Evolutionary conservation across 2,329 filamentous ascomycete genomes (phyloP).

Genomic region (Blastomyces silverae): DNA sequence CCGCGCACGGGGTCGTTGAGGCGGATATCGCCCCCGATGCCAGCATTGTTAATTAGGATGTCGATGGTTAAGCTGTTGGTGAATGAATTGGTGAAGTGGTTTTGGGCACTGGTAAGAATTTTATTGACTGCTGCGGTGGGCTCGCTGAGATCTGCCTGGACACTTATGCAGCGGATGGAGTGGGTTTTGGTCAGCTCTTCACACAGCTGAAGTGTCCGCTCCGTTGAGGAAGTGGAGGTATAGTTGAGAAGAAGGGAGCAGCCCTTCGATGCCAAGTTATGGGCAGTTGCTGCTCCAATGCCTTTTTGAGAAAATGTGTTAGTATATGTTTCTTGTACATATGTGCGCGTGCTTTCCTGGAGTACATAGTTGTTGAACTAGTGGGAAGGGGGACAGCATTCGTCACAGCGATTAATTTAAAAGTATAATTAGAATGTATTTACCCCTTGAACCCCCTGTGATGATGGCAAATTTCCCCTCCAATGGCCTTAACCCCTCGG

Average conservation of each 20-base stretch:
- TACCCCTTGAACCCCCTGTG: conserved; percentile 72
- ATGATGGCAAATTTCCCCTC: conserved; percentile 73
- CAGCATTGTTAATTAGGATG: conserved; percentile 84
- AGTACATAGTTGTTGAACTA: background rate
- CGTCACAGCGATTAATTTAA: background rate
- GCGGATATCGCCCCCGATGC: conserved; percentile 47
- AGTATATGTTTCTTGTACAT: conserved; percentile 15
- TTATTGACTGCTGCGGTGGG: conserved; percentile 51
- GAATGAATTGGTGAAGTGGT: conserved; percentile 46
- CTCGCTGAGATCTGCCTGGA: conserved; percentile 66
- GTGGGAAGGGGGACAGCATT: background rate
- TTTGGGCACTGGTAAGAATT: conserved; percentile 53
- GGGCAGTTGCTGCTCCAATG: conserved; percentile 63
- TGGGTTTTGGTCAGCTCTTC: conserved; percentile 51
- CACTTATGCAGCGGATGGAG: conserved; percentile 53
- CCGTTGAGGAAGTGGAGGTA: conserved; percentile 56
- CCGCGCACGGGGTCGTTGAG: conserved; percentile 60
- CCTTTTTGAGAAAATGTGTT: conserved; percentile 49
- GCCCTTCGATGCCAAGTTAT: conserved; percentile 67
- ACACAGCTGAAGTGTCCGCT: conserved; percentile 50
- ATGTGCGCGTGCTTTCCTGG: background rate
- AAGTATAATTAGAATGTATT: conserved; percentile 19
- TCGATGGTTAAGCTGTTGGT: conserved; percentile 59
- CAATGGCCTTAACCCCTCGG: conserved; percentile 27
- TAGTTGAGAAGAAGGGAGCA: conserved; percentile 64